phyloP scores from a whole-genome alignment of 1,284 basidiomycete species.

The Cryptococcus floricola region DNA sequence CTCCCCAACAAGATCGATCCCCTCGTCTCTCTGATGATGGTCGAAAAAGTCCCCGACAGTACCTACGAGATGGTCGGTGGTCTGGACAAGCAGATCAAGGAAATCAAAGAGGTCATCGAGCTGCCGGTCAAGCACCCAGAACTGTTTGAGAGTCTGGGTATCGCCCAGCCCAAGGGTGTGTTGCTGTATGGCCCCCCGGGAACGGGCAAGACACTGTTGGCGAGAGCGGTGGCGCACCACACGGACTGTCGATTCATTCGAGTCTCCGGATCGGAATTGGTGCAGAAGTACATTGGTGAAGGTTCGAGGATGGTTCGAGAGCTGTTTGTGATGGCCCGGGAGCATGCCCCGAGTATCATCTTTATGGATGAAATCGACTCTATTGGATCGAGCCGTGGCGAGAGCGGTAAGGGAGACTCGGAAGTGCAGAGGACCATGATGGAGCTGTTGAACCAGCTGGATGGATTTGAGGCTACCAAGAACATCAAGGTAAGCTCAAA shows the following conservation, averaged over 20 bases:
- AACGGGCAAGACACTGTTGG: slow-evolving; percentile 92
- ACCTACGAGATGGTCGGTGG: slow-evolving; percentile 99
- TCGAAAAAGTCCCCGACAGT: slow-evolving; percentile 98
- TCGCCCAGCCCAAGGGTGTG: slow-evolving; percentile 96
- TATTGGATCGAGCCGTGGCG: slow-evolving; percentile 89
- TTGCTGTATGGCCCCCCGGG: slow-evolving; percentile 94
- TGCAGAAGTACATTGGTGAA: slow-evolving; percentile 99
- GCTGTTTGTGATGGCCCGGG: slow-evolving; percentile 96
- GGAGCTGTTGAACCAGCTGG: slow-evolving; percentile 92
- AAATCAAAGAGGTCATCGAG: slow-evolving; percentile 99
- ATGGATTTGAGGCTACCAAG: slow-evolving; percentile 96
- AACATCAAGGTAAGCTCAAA: slow-evolving; percentile 73
- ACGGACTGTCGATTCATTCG: slow-evolving; percentile 98
- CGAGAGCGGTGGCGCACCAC: slow-evolving; percentile 92
- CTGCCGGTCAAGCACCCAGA: slow-evolving; percentile 97
- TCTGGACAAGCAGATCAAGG: slow-evolving; percentile 96
- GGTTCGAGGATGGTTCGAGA: slow-evolving; percentile 95
- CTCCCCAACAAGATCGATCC: slow-evolving; percentile 94
- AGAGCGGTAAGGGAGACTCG: slow-evolving; percentile 84
- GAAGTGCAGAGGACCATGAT: slow-evolving; percentile 99
- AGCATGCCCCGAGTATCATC: slow-evolving; percentile 98
- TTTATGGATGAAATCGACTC: slow-evolving; percentile 99
- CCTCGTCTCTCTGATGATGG: slow-evolving; percentile 97
- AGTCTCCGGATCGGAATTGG: slow-evolving; percentile 89
- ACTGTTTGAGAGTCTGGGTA: slow-evolving; percentile 92